These are phyloP conservation scores for Linum trigynum DNA, from an alignment of 345 rosid species.

Conservation along the genomic window DNA sequence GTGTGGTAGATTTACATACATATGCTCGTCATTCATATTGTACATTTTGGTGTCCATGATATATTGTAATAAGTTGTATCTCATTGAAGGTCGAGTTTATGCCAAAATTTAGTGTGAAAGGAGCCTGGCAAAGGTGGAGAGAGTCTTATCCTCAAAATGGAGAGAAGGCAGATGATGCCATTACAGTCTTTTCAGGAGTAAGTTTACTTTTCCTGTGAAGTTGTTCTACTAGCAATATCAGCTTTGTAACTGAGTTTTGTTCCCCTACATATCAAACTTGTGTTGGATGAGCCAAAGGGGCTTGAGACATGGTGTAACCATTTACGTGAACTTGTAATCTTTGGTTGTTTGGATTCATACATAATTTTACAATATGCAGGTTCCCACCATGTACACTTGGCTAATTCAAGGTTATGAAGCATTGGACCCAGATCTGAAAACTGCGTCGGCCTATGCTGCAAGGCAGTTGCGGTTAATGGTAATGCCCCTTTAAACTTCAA, in stretches of 20 bases:
- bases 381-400: constrained; percentile 92
- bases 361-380: constrained; percentile 33
- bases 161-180: constrained; percentile 39
- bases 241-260: neutral
- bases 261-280: neutral
- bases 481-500: constrained; percentile 13
- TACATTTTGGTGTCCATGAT: neutral
- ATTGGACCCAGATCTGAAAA: constrained; percentile 67
- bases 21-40: neutral
- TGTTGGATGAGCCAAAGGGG: neutral
- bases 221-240: neutral
- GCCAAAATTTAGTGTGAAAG: constrained; percentile 90
- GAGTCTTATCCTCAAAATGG: constrained; percentile 66
- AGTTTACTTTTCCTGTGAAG: constrained; percentile 21
- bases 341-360: too few species aligned
- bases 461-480: constrained; percentile 82
- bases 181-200: constrained; percentile 93
- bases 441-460: constrained; percentile 64
- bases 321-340: neutral
- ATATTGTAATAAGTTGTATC: constrained; percentile 11
- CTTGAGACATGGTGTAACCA: neutral
- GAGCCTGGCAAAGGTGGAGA: constrained; percentile 90
- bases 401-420: constrained; percentile 94
- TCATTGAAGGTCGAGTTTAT: constrained; percentile 79
- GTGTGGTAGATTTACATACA: neutral